Evolutionary conservation across 1,284 basidiomycete genomes (phyloP).

Genomic region (Trametes polyzona): DNA sequence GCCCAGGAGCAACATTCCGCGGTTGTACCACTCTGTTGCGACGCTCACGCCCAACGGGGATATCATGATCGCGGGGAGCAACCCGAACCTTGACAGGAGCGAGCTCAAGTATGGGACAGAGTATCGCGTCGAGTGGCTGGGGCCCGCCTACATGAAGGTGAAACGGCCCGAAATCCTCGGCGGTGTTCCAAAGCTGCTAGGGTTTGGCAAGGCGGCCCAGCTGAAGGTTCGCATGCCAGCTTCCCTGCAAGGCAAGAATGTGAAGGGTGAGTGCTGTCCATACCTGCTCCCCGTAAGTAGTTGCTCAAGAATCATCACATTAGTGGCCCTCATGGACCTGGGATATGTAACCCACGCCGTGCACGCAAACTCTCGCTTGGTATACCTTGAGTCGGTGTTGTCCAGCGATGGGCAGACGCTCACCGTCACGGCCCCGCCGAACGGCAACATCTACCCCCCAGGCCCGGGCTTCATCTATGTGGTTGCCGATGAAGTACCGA

Average conservation of each 20-base stretch:
- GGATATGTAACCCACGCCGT: conserved; percentile 81
- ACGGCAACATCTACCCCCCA: conserved; percentile 71
- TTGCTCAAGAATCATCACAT: not conserved
- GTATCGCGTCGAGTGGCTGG: conserved; percentile 79
- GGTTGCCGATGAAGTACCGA: conserved; percentile 72
- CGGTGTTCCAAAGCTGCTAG: conserved; percentile 44
- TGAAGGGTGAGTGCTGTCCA: conserved; percentile 39
- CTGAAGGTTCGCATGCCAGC: conserved; percentile 46
- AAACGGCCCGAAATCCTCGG: conserved; percentile 55
- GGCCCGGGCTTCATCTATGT: conserved; percentile 83
- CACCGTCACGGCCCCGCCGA: conserved; percentile 60
- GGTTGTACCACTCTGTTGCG: conserved; percentile 84
- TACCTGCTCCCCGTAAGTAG: not conserved
- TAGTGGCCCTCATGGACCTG: conserved; percentile 80
- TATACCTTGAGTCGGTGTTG: conserved; percentile 55
- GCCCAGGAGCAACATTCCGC: conserved; percentile 71
- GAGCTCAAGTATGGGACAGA: conserved; percentile 74
- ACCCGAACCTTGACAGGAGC: conserved; percentile 81
- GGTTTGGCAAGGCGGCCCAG: conserved; percentile 48
- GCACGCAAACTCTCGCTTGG: conserved; percentile 78
- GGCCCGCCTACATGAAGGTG: conserved; percentile 69
- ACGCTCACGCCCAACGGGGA: conserved; percentile 71
- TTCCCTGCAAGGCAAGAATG: conserved; percentile 27
- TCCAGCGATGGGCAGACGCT: conserved; percentile 44
- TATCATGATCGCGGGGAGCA: conserved; percentile 81